phyloP scores from a whole-genome alignment of 208 protist genomes.

The Blechomonas ayalai region DNA sequence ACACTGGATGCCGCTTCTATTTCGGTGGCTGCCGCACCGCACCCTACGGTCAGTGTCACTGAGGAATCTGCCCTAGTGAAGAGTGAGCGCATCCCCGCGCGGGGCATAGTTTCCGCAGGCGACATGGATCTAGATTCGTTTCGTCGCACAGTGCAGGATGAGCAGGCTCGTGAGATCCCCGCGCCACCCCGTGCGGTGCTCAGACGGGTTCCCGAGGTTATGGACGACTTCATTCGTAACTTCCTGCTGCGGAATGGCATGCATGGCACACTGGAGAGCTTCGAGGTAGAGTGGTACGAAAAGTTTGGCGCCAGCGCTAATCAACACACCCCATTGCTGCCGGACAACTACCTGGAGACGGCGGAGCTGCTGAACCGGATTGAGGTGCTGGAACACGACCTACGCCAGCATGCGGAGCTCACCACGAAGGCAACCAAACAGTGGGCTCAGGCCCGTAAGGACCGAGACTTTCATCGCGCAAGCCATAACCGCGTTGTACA shows the following conservation, averaged over 20 bases:
- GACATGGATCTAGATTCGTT: conserved; percentile 62
- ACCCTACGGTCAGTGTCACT: too few species aligned
- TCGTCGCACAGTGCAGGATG: conserved; percentile 36
- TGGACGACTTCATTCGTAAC: conserved; percentile 91
- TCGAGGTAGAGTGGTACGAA: conserved; percentile 89
- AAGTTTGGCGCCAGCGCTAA: conserved; percentile 36
- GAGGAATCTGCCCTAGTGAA: too few species aligned
- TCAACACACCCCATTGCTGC: conserved; percentile 46
- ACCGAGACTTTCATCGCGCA: conserved; percentile 84
- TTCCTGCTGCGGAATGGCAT: conserved; percentile 84
- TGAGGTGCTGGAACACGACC: conserved; percentile 63
- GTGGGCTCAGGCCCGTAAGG: conserved; percentile 79
- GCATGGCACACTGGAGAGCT: conserved; percentile 68
- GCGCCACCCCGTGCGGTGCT: conserved; percentile 71
- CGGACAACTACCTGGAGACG: conserved; percentile 85
- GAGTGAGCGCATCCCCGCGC: too few species aligned
- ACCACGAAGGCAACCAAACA: conserved; percentile 63
- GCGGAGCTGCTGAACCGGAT: conserved; percentile 70
- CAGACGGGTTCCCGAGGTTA: conserved; percentile 85
- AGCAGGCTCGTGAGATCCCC: conserved; percentile 46
- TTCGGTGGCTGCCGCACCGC: background rate
- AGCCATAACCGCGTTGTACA: conserved; percentile 86
- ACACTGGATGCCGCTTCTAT: background rate
- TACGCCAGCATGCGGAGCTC: conserved; percentile 74
- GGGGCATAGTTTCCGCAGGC: too few species aligned